A percentile compares a stretch with the other conserved stretches of the same genome.
Evolutionary conservation across 192 early-diverging fungal genomes (phyloP).

Genomic region (Rhizophagus prolifer): DNA sequence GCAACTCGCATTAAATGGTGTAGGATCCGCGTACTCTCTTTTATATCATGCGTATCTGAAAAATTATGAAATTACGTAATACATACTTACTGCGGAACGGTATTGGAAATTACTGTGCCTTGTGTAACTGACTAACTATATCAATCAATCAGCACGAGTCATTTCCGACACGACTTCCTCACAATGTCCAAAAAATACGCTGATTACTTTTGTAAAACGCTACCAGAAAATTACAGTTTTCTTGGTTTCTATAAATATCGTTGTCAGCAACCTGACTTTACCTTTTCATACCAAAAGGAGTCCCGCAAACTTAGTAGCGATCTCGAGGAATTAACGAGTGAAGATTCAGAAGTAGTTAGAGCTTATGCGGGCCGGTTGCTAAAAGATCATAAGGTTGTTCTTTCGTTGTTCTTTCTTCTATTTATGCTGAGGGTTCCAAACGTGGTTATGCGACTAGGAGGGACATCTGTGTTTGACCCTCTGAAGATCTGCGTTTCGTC

Average conservation of each 20-base stretch:
- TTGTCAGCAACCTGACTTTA: conserved; percentile 12
- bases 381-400: neutral
- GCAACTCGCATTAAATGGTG: too few species aligned
- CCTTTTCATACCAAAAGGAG: conserved; percentile 12
- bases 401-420: too few species aligned
- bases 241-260: conserved; percentile 10
- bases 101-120: too few species aligned
- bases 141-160: neutral
- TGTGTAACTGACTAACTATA: too few species aligned
- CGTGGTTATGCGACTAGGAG: conserved; percentile 12
- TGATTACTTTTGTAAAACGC: conserved; percentile 1
- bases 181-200: neutral
- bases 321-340: neutral
- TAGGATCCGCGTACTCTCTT: too few species aligned
- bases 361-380: neutral
- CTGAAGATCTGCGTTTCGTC: conserved; percentile 8
- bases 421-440: neutral
- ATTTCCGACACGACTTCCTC: neutral
- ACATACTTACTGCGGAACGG: too few species aligned
- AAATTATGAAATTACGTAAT: too few species aligned
- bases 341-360: neutral
- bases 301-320: neutral
- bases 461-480: neutral
- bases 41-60: too few species aligned
- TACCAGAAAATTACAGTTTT: neutral